Percentiles rank a stretch among this genome's conserved stretches.
Evolutionary conservation across 108 stramenopile species (phyloP).

Genomic region (Cyclostephanos invisitatus): DNA sequence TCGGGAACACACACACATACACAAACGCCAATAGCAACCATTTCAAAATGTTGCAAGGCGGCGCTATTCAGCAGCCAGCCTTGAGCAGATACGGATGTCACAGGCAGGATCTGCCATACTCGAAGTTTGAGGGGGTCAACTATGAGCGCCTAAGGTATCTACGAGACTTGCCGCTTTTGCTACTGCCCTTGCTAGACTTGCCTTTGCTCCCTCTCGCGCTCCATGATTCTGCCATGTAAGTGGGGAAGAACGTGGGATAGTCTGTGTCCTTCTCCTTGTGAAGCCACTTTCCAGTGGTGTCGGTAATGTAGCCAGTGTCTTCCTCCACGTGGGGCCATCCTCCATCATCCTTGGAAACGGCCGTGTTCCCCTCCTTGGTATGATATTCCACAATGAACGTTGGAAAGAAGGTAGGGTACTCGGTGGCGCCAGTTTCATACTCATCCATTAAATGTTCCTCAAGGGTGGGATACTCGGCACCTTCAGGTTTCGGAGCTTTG

Average conservation of each 20-base stretch:
- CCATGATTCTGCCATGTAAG: background rate
- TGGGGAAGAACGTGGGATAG: background rate
- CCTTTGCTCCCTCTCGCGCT: background rate
- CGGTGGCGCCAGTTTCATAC: background rate
- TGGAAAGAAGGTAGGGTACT: background rate
- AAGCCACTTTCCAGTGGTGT: background rate
- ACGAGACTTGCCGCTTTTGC: constrained; percentile 8
- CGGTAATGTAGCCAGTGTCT: background rate
- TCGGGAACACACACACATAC: no score
- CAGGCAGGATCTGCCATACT: background rate
- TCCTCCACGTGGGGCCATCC: background rate
- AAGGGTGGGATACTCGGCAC: background rate
- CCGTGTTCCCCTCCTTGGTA: background rate
- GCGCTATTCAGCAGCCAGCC: background rate
- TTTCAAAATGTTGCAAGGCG: background rate
- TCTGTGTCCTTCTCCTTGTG: background rate
- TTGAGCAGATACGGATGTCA: background rate
- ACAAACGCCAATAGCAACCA: background rate
- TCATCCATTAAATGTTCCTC: no score
- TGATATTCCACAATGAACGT: background rate
- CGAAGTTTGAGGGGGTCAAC: background rate
- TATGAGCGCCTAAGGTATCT: constrained; percentile 2
- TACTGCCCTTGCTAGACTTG: constrained; percentile 6
- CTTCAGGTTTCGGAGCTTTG: background rate
- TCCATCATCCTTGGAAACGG: background rate